phyloP scores from a whole-genome alignment of 1,139 yeast species.

The Yamadazyma diospyri region DNA sequence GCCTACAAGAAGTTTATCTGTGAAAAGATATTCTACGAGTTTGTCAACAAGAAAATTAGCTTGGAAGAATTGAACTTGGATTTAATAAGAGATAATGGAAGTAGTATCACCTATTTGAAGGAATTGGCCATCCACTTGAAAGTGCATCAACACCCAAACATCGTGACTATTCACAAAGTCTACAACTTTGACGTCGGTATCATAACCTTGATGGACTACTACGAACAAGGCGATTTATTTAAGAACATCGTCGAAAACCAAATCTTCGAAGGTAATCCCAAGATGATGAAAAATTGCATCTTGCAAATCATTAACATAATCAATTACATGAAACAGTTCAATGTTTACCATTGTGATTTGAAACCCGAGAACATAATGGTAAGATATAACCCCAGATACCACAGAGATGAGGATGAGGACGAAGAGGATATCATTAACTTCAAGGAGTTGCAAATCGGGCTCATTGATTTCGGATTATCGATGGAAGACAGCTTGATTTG shows the following conservation, averaged over 20 bases:
- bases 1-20: slow-evolving; percentile 33
- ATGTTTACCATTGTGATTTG: slow-evolving; percentile 83
- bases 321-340: slow-evolving; percentile 60
- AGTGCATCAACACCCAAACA: slow-evolving; percentile 75
- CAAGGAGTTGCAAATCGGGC: slow-evolving; percentile 53
- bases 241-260: slow-evolving; percentile 72
- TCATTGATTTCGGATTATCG: slow-evolving; percentile 88
- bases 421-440: slow-evolving; percentile 35
- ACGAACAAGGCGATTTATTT: slow-evolving; percentile 79
- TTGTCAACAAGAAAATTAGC: slow-evolving; percentile 12
- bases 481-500: slow-evolving; percentile 55
- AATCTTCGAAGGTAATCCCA: slow-evolving; percentile 38
- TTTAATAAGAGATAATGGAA: slow-evolving; percentile 40
- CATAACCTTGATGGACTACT: slow-evolving; percentile 66
- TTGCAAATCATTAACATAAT: slow-evolving; percentile 73
- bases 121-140: slow-evolving; percentile 72
- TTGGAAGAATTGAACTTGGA: slow-evolving; percentile 36
- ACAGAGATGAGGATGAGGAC: slow-evolving; percentile 12
- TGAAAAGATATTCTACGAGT: slow-evolving; percentile 27
- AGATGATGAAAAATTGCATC: slow-evolving; percentile 66
- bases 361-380: slow-evolving; percentile 88
- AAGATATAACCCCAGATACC: slow-evolving; percentile 27
- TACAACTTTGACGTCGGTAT: slow-evolving; percentile 58
- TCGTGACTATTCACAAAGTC: slow-evolving; percentile 75
- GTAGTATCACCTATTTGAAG: slow-evolving; percentile 46